Percentiles rank a stretch among this genome's conserved stretches.
phyloP scores from a whole-genome alignment of 139 green algal species.

The Chara braunii region DNA sequence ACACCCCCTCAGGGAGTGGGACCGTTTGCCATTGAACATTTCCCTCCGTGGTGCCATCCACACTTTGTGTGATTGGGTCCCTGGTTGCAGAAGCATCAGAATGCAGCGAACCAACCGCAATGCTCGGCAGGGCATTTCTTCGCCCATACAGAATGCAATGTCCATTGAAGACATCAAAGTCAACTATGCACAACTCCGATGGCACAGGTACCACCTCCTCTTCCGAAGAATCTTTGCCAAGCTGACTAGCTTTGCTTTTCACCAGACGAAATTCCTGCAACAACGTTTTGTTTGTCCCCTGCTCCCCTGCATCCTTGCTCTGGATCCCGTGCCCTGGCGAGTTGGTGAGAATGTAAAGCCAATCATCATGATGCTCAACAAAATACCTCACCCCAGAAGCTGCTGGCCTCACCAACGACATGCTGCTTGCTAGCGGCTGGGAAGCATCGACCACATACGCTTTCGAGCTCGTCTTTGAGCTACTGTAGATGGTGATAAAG shows the following conservation, averaged over 20 bases:
- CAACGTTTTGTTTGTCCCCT: neutral
- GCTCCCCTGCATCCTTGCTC: neutral
- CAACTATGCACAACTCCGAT: neutral
- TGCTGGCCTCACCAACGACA: neutral
- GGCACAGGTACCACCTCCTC: constrained; percentile 14
- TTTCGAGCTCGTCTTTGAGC: constrained; percentile 26
- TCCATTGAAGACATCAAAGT: constrained; percentile 25
- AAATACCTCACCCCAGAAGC: constrained; percentile 15
- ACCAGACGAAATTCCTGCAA: constrained; percentile 14
- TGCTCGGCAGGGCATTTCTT: constrained; percentile 2
- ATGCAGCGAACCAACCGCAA: neutral
- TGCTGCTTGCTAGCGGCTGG: neutral
- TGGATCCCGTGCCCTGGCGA: neutral
- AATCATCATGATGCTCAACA: constrained; percentile 27
- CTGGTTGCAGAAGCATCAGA: neutral
- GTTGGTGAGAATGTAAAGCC: constrained; percentile 35
- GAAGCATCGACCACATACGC: constrained; percentile 2
- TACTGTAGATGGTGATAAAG: constrained; percentile 24
- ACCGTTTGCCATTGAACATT: no score
- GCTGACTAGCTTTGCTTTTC: neutral
- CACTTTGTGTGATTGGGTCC: no score
- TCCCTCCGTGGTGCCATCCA: no score
- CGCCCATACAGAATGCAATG: constrained; percentile 9
- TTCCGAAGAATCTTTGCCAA: neutral
- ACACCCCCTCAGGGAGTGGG: constrained; percentile 1